Percentiles rank a stretch among this genome's conserved stretches.
Conservation (phyloP, 495 filamentous ascomycete species). For the Neurospora tetrasperma region DNA sequence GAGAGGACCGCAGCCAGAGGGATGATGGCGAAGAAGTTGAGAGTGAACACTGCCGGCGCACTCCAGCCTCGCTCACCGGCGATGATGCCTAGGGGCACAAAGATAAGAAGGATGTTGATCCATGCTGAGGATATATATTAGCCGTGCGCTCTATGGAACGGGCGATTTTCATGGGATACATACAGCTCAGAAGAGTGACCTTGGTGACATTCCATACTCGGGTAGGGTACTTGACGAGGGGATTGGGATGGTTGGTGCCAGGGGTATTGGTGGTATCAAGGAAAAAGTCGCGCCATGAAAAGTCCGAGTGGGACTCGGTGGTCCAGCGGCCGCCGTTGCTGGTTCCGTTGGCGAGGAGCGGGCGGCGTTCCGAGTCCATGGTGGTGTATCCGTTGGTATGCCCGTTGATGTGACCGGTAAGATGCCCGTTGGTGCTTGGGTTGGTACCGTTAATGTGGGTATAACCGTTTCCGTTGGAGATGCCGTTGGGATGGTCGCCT, state of each 20-base stretch:
- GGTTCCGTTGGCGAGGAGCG: not conserved
- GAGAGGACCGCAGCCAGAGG: conserved; percentile 86
- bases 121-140: conserved; percentile 39
- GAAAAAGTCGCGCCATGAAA: conserved; percentile 29
- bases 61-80: conserved; percentile 63
- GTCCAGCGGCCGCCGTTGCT: not conserved
- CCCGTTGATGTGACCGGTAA: not conserved
- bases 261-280: conserved; percentile 34
- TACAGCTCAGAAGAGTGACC: conserved; percentile 45
- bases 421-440: not conserved
- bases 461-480: not conserved
- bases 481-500: not conserved
- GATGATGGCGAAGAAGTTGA: conserved; percentile 96
- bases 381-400: not conserved
- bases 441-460: not conserved
- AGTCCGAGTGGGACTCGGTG: conserved; percentile 5
- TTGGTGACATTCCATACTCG: conserved; percentile 41
- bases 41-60: conserved; percentile 64
- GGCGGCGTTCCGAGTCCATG: not conserved
- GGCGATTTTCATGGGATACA: conserved; percentile 13
- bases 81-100: conserved; percentile 82
- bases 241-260: conserved; percentile 36
- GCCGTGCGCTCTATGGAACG: not conserved
- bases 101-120: conserved; percentile 78
- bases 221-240: conserved; percentile 49